Evolutionary conservation across 2,329 filamentous ascomycete species (phyloP), one percentile per base, ranked within the genome.

Genomic region (Gaeumannomyces sp.): DNA sequence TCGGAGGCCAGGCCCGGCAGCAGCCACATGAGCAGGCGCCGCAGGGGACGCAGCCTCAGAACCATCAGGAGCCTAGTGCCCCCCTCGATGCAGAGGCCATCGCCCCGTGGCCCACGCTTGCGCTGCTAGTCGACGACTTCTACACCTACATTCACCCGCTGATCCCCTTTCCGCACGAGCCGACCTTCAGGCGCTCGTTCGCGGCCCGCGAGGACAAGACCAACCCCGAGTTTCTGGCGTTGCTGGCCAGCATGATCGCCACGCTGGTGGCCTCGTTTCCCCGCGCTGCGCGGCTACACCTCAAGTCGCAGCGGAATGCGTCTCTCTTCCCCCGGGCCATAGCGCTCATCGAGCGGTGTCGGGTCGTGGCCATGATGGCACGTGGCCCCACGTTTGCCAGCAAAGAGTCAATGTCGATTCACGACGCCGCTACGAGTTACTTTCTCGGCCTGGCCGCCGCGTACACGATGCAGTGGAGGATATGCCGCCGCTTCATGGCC

Each of bases 71-170:
- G 45, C 22, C 45, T 25, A 22, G 19, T 53, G 22, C 19, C 45
- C n/a, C 66, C n/a, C 72, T 86, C 19, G 83, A 85, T 66, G 85
- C 88, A 61, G 90, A 93, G 72, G 80, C 84, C 2, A 92, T 93
- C 67, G 90, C 89, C 57, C 88, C 90, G 0, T 81, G 89, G 74
- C 83, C 85, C 10, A 85, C 89, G 14, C 78, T 93, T 63, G 83
- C 89, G 70, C 81, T 89, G 2, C 80, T 93, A 22, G 84, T 93
- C 65, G 89, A 93, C 73, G 90, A 93, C 77, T 93, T 91, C 81
- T 93, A 93, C 76, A 92, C 88, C 25, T 92, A 92, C 73, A 89
- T 93, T 64, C 89, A 93, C 70, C 90, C 90, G 1, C 81, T 93
- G 11, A 85, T 85, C 65, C 90, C 90, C 0, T 93, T 93, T 65